A percentile compares a stretch with the other conserved stretches of the same genome.
Evolutionary conservation across 2,329 filamentous ascomycete species (phyloP).

Genomic region (Monosporascus sp.): DNA sequence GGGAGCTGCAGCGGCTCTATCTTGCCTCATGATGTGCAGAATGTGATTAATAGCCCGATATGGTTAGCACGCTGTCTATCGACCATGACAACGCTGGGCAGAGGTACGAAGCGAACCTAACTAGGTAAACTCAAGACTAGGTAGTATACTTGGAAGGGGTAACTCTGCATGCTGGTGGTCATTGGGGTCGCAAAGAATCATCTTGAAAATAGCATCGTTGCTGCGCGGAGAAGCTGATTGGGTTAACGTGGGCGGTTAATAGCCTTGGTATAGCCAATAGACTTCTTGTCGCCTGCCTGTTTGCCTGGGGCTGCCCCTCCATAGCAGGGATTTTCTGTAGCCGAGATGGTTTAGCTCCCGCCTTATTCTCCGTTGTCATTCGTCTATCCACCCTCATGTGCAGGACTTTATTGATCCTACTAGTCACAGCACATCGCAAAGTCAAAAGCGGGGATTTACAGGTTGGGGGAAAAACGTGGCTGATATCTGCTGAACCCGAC

Average conservation of each 20-base stretch:
- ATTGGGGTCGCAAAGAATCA: background rate
- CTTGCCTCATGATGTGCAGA: constrained; percentile 26
- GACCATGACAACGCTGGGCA: constrained; percentile 10
- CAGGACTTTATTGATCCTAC: background rate
- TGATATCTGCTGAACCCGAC: background rate
- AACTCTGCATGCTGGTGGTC: constrained; percentile 17
- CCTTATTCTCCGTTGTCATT: background rate
- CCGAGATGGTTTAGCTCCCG: background rate
- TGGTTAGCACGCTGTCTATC: constrained; percentile 12
- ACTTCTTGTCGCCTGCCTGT: background rate
- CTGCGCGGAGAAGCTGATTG: background rate
- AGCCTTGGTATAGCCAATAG: background rate
- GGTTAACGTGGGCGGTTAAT: background rate
- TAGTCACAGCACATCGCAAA: background rate
- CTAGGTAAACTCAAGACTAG: background rate
- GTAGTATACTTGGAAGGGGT: constrained; percentile 8
- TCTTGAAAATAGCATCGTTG: constrained; percentile 13
- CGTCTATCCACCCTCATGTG: background rate
- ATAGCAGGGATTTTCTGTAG: background rate
- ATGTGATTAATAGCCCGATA: constrained; percentile 14
- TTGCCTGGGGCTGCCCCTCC: background rate
- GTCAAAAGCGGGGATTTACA: background rate
- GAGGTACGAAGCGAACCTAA: background rate
- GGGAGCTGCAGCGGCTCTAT: constrained; percentile 16
- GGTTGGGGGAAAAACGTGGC: background rate